A percentile compares a stretch with the other conserved stretches of the same genome.
These are phyloP conservation scores for Paramecium bursaria DNA, from an alignment of 73 alveolate species.

Conservation along the genomic window DNA sequence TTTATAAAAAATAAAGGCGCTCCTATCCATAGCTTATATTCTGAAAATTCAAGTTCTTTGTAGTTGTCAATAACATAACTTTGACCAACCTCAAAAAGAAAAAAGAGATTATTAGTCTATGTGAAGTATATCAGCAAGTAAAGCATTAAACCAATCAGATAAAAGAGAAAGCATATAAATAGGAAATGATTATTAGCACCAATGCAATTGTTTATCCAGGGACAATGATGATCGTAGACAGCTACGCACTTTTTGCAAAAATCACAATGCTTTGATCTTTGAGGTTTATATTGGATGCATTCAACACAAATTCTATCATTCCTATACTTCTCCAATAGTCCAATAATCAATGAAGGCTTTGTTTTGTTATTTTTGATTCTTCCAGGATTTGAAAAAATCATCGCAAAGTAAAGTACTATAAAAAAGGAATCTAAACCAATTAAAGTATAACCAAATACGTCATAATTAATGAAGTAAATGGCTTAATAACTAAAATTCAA, in stretches of 20 bases:
- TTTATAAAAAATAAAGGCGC: background rate
- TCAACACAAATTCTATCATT: slow-evolving; percentile 38
- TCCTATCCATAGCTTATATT: no score
- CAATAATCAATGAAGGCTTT: no score
- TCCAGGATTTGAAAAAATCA: slow-evolving; percentile 45
- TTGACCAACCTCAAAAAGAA: no score
- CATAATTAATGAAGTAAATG: background rate
- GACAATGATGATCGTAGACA: slow-evolving; percentile 84
- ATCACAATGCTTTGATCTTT: slow-evolving; percentile 67
- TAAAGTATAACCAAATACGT: slow-evolving; percentile 17
- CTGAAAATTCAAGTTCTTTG: no score
- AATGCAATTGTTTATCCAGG: slow-evolving; percentile 86
- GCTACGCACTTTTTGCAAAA: slow-evolving; percentile 65
- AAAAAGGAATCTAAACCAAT: background rate
- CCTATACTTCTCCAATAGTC: no score
- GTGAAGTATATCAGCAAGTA: background rate
- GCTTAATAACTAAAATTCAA: slow-evolving; percentile 2
- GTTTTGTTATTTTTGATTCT: no score
- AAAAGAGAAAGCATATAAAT: background rate
- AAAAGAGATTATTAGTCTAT: no score
- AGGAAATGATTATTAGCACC: slow-evolving; percentile 71
- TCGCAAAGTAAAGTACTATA: background rate
- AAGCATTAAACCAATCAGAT: background rate
- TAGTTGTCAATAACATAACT: no score
- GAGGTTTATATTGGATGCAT: slow-evolving; percentile 4